These are phyloP conservation scores for Apiotrichum siamense DNA, from an alignment of 1,284 basidiomycete species.

Conservation along the genomic window DNA sequence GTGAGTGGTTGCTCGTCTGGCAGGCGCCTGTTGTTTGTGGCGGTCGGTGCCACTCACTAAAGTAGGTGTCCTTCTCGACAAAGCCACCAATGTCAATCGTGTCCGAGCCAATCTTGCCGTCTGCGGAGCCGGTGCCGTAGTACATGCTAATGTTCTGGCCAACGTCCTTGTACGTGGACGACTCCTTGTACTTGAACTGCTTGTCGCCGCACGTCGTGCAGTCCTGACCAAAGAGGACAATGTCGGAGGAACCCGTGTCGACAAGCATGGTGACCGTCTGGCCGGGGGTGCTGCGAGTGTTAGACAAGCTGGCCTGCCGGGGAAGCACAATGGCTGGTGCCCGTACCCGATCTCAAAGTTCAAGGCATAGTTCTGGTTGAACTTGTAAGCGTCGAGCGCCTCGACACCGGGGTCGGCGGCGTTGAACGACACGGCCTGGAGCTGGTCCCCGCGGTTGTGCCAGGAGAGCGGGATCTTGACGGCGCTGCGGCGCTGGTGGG, in stretches of 20 bases:
- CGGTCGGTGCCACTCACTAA: constrained; percentile 12
- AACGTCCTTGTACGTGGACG: constrained; percentile 55
- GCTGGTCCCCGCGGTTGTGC: not conserved
- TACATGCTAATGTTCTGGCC: not conserved
- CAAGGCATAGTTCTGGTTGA: not conserved
- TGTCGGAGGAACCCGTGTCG: constrained; percentile 47
- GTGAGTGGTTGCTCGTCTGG: not conserved
- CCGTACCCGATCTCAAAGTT: not conserved
- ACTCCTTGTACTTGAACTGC: constrained; percentile 47
- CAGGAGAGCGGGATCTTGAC: not conserved
- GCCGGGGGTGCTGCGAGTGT: constrained; percentile 36
- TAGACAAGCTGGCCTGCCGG: too few species aligned
- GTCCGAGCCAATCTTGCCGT: not conserved
- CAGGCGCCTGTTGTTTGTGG: too few species aligned
- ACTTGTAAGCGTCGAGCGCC: not conserved
- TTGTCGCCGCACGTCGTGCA: not conserved
- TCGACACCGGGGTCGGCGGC: not conserved
- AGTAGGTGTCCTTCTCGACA: constrained; percentile 60
- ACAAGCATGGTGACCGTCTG: constrained; percentile 50
- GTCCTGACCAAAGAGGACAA: not conserved
- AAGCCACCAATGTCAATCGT: constrained; percentile 54
- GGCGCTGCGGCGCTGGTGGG: not conserved
- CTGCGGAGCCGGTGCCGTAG: not conserved
- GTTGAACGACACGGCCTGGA: not conserved
- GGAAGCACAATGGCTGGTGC: too few species aligned